Base-by-base conservation (phyloP, 1,284 basidiomycete species). In the Mycena citricolor region DNA sequence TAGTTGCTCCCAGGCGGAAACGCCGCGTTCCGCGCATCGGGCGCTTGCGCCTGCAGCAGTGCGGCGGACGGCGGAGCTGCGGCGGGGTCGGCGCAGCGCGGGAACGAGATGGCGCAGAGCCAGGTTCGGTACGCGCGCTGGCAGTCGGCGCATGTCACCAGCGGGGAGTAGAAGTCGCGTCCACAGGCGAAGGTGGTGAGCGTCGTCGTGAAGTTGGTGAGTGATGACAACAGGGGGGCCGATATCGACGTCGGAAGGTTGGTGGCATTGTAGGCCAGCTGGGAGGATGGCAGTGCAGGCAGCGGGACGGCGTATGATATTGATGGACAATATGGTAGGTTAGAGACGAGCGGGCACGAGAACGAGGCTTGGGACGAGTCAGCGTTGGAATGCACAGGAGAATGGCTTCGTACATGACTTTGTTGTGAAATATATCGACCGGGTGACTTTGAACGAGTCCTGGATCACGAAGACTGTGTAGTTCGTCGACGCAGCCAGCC, bases 151-250 rank as follows among this genome's bases (percentile, higher is more conserved):
- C 90, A 94, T 1, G 77, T 75, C 16, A 87, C 79, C 5, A 91
- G 66, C 2, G 85, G 86, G 8, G 87, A 90, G 66, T 91, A 94
- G 35, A 74, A 60, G 61, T 92, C 90, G 19, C 89, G 74, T 4
- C 90, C 90, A 57, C 90, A 93, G 2, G 87, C 79, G 51, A 81
- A 78, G 2, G 85, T 82, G 12, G 74, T 71, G 14, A 94, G 76
- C 12, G 79, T 76, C 1, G 74, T 73, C 1, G 87, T 85, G 64
- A 93, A 90, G 57, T 89, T 87, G 23, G 81, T 64, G 49, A 92
- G 65, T 48, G 78, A 81, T 5, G 71, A 66, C 17, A 80, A 61
- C 32, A 91, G 68, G 7, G 77, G 71, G 2, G 60, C 57, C 8
- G 71, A 64, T 28, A 89, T 62, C 14, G 49, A 51, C 8, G 61